Conservation (phyloP, 352 stramenopile species). For the Phytophthora sp. region DNA sequence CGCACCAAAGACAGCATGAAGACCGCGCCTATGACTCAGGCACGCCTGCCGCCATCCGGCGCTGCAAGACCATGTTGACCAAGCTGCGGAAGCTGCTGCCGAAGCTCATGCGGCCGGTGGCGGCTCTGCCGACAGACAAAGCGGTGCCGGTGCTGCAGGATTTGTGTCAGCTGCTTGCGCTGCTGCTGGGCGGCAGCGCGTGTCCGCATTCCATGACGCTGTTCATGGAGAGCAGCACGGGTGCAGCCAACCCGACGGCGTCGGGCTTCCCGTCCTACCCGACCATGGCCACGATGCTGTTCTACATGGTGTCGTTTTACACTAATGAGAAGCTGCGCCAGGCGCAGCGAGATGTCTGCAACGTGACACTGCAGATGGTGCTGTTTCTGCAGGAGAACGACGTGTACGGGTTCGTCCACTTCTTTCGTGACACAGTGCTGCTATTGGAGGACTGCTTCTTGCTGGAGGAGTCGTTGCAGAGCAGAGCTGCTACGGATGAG, state of each 20-base stretch:
- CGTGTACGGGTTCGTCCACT: constrained; percentile 65
- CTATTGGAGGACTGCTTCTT: constrained; percentile 64
- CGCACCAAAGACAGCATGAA: constrained; percentile 55
- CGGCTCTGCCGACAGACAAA: constrained; percentile 32
- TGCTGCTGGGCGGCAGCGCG: constrained; percentile 47
- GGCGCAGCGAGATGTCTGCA: constrained; percentile 50
- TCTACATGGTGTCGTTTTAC: constrained; percentile 81
- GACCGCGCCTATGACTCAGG: constrained; percentile 46
- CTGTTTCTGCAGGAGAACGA: constrained; percentile 62
- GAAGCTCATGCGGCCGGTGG: constrained; percentile 67
- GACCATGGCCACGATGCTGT: constrained; percentile 66
- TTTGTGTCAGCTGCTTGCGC: constrained; percentile 58
- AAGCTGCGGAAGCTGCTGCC: constrained; percentile 74
- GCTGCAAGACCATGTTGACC: constrained; percentile 71
- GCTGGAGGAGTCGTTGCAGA: constrained; percentile 52
- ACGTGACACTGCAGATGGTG: constrained; percentile 59
- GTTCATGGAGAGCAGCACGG: constrained; percentile 47
- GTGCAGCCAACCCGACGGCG: not conserved
- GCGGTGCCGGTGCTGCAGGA: constrained; percentile 52
- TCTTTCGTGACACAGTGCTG: constrained; percentile 62
- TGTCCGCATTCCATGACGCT: constrained; percentile 70
- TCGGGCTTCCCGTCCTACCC: constrained; percentile 48
- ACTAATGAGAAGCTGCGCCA: constrained; percentile 43
- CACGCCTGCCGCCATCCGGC: constrained; percentile 40
- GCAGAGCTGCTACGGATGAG: constrained; percentile 26